Base-by-base conservation (phyloP, 1,139 yeast genomes). In the Yamadazyma spencermartinsiae region DNA sequence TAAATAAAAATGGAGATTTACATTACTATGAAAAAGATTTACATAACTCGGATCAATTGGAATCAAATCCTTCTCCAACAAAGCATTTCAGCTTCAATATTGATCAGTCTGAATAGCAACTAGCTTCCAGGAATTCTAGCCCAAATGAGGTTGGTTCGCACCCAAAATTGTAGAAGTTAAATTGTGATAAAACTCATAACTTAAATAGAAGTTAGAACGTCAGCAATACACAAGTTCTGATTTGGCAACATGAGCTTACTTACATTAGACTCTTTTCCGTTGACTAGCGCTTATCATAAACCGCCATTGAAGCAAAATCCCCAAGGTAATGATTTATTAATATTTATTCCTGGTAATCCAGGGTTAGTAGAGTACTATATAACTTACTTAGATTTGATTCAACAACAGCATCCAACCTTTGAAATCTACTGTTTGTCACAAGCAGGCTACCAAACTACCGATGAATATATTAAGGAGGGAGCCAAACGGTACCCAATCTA, bases 311-410 rank as follows among this genome's bases (percentile, higher is more conserved):
- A 8, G 8, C 43, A 4, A 13, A 17, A 5, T 12, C 35, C n/a
- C n/a, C n/a, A n/a, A n/a, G n/a, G n/a, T n/a, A 36, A 42, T 9
- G 52, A 53, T 14, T 44, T 76, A 28, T 49, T 81, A 24, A 61
- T 77, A n/a, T 65, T 81, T 43, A 68, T 82, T 9, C 87, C 88
- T 0, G 88, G 88, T 0, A 82, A 82, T 46, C 88, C 88, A 0
- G 88, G 87, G 0, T 55, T 82, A 17, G 72, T 77, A 21, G 80
- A 79, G 44, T 81, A 70, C 54, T 82, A 82, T 52, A 63, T 63
- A 9, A 68, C 72, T 1, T 81, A 76, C 50, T 59, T 81, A 27
- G 63, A 62, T 25, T 53, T 65, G 26, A 54, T 81, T 35, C 78
- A 77, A 37, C 43, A 54, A 24, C 51, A 54, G 26, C 56, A 65